phyloP scores from a whole-genome alignment of 768 basidiomycete genomes.

The Sporobolomyces phaffii region DNA sequence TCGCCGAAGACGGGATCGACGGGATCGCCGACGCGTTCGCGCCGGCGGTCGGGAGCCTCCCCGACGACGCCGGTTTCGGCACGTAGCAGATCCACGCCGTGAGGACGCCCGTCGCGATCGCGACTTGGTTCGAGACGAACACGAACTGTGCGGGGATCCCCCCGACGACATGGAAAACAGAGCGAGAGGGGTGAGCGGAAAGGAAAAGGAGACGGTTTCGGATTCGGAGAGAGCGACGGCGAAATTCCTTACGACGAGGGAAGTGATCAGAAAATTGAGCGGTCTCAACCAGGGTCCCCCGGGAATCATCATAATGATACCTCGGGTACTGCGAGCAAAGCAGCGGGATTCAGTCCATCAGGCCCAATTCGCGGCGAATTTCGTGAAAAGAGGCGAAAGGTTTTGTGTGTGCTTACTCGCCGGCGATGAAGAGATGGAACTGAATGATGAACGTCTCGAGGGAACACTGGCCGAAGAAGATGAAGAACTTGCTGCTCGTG shows the following conservation, averaged over 20 bases:
- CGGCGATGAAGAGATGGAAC: constrained; percentile 54
- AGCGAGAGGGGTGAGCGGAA: too few species aligned
- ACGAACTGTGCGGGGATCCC: too few species aligned
- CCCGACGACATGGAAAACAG: too few species aligned
- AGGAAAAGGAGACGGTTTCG: not conserved
- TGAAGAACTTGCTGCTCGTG: constrained; percentile 62
- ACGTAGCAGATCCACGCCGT: constrained; percentile 54
- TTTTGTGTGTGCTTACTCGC: constrained; percentile 30
- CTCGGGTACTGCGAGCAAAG: constrained; percentile 24
- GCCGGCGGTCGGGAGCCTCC: constrained; percentile 16
- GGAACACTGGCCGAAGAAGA: constrained; percentile 76
- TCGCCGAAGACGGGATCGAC: not conserved
- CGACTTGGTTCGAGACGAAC: constrained; percentile 69
- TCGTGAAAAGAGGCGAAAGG: not conserved
- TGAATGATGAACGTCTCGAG: constrained; percentile 89
- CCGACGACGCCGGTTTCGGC: constrained; percentile 40
- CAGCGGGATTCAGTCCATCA: too few species aligned
- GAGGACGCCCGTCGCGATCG: constrained; percentile 66
- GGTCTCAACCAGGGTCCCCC: constrained; percentile 61
- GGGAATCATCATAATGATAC: constrained; percentile 70
- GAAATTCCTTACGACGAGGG: constrained; percentile 51
- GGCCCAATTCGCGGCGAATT: too few species aligned
- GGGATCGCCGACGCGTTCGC: constrained; percentile 35
- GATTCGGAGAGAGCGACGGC: not conserved
- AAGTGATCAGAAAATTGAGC: constrained; percentile 71